A percentile compares a stretch with the other conserved stretches of the same genome.
phyloP scores from a whole-genome alignment of 805 yeast genomes.

The Nakazawaea siamensis region DNA sequence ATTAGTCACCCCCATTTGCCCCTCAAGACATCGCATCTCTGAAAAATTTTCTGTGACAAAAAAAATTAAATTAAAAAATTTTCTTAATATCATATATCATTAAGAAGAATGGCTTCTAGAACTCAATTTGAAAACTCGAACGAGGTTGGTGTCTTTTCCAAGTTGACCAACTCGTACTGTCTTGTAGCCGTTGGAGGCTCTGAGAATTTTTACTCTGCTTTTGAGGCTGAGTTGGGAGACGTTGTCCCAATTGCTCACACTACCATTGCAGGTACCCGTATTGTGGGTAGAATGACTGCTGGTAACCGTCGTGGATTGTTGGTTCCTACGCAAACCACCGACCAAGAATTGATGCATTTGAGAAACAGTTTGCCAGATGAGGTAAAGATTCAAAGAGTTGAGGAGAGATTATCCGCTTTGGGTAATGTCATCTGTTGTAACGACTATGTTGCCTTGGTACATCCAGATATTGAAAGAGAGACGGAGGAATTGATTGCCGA shows the following conservation, averaged over 20 bases:
- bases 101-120: constrained; percentile 11
- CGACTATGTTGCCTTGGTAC: constrained; percentile 97
- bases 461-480: constrained; percentile 98
- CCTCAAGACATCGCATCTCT: too few relatives aligned
- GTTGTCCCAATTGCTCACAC: constrained; percentile 95
- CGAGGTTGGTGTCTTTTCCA: constrained; percentile 91
- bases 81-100: too few relatives aligned
- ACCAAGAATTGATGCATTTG: constrained; percentile 95
- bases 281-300: constrained; percentile 96
- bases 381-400: constrained; percentile 95
- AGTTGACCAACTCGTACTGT: constrained; percentile 92
- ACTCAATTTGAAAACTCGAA: constrained; percentile 65
- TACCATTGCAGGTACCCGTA: constrained; percentile 96
- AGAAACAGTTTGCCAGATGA: constrained; percentile 94
- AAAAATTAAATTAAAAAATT: too few relatives aligned
- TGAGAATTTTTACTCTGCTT: constrained; percentile 75
- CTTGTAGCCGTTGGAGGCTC: constrained; percentile 97
- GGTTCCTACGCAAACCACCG: constrained; percentile 97
- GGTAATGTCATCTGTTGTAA: constrained; percentile 98
- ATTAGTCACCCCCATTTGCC: too few relatives aligned
- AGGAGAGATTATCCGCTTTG: constrained; percentile 91
- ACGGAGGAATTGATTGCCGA: constrained; percentile 98
- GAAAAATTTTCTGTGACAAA: too few relatives aligned
- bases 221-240: constrained; percentile 96
- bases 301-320: constrained; percentile 96